Conservation (phyloP, 179 eudicot species). For the Silene vulgaris region DNA sequence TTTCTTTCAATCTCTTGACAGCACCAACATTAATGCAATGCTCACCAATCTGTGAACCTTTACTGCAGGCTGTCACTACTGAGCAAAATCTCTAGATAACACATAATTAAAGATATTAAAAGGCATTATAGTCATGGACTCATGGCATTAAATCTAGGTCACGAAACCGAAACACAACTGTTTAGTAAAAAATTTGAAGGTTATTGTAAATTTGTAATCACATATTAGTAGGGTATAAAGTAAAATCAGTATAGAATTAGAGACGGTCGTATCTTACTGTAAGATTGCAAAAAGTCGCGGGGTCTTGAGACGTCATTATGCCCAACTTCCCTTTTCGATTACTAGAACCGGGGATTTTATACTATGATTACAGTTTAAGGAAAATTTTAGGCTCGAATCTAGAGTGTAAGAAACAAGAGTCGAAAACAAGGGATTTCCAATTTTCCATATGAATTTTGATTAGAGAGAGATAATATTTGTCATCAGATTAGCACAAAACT, state of each 20-base stretch:
- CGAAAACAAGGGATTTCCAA: background rate
- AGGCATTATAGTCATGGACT: no score
- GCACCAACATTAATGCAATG: slow-evolving; percentile 20
- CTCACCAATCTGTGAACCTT: slow-evolving; percentile 1
- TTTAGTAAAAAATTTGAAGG: background rate
- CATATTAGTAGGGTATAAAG: no score
- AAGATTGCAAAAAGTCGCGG: no score
- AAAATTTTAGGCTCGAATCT: background rate
- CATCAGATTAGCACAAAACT: background rate
- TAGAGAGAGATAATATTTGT: background rate
- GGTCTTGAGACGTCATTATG: no score
- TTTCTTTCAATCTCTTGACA: slow-evolving; percentile 3
- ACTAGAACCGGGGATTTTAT: no score
- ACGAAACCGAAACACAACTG: background rate
- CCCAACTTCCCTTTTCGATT: no score
- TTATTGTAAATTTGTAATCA: no score
- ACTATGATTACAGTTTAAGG: no score
- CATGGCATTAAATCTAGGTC: background rate
- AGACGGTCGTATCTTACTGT: no score
- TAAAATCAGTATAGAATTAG: no score
- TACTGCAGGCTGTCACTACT: background rate
- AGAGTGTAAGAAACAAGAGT: background rate
- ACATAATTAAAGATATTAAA: background rate
- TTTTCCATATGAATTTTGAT: background rate
- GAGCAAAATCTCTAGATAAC: slow-evolving; percentile 5